A percentile compares a stretch with the other conserved stretches of the same genome.
These are phyloP conservation scores for Wickerhamiella vanderwaltii DNA, from an alignment of 805 yeast genomes.

Conservation along the genomic window DNA sequence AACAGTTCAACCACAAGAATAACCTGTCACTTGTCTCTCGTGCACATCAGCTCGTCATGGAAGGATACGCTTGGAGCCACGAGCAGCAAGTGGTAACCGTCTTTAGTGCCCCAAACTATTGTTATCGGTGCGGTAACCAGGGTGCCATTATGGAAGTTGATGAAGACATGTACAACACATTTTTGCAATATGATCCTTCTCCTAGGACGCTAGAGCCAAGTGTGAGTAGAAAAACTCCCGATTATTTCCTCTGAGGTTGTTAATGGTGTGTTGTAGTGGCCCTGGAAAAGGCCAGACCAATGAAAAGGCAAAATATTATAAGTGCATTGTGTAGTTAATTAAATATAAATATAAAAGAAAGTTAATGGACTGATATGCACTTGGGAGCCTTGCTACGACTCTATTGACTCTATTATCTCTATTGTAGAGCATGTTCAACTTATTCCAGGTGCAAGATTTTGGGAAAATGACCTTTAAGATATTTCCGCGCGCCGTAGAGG, in stretches of 20 bases:
- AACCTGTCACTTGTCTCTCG: constrained; percentile 79
- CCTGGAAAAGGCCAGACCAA: too few species aligned
- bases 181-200: constrained; percentile 92
- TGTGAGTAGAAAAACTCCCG: constrained; percentile 38
- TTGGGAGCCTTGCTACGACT: too few species aligned
- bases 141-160: constrained; percentile 98
- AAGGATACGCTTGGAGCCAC: constrained; percentile 91
- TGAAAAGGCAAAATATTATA: too few species aligned
- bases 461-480: too few species aligned
- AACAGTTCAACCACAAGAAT: constrained; percentile 90
- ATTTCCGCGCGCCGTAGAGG: too few species aligned
- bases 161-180: constrained; percentile 68
- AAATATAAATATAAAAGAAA: too few species aligned
- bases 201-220: constrained; percentile 98
- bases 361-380: too few species aligned
- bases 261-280: too few species aligned
- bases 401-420: too few species aligned
- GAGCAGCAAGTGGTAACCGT: constrained; percentile 90
- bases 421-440: too few species aligned
- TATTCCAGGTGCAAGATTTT: too few species aligned
- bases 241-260: constrained; percentile 73
- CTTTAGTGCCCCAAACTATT: constrained; percentile 90
- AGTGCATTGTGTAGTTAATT: too few species aligned
- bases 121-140: constrained; percentile 96
- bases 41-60: constrained; percentile 97